phyloP scores from a whole-genome alignment of 2,329 filamentous ascomycete species.

The Xylaria sp. region DNA sequence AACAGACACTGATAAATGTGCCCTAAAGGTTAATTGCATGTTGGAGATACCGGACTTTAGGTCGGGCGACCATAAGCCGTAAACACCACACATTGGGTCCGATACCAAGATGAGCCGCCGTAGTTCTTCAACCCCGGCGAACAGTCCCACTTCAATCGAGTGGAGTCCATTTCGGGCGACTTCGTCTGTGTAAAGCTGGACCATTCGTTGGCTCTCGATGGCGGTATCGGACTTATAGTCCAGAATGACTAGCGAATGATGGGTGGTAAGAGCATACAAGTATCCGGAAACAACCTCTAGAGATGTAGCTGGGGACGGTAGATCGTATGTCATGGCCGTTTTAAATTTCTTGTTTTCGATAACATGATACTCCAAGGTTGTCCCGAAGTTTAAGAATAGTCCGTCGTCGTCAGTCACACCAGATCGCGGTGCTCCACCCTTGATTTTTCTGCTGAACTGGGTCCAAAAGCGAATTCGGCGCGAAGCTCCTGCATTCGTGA shows the following conservation, averaged over 20 bases:
- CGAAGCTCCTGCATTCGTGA: conserved; percentile 33
- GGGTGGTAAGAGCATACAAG: conserved; percentile 57
- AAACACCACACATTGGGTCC: conserved; percentile 53
- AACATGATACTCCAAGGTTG: conserved; percentile 60
- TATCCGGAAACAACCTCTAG: conserved; percentile 55
- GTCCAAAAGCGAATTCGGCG: conserved; percentile 58
- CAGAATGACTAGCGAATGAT: conserved; percentile 62
- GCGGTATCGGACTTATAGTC: conserved; percentile 48
- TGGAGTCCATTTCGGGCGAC: conserved; percentile 51
- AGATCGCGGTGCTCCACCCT: conserved; percentile 58
- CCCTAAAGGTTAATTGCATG: conserved; percentile 57
- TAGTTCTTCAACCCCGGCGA: conserved; percentile 30
- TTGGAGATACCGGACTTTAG: conserved; percentile 48
- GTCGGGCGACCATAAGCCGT: conserved; percentile 58
- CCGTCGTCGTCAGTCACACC: conserved; percentile 60
- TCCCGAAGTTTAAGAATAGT: conserved; percentile 61
- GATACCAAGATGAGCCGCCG: conserved; percentile 54
- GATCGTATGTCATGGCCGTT: conserved; percentile 50
- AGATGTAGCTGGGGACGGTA: conserved; percentile 60
- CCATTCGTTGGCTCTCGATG: conserved; percentile 45
- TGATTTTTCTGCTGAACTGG: conserved; percentile 51
- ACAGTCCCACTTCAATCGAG: conserved; percentile 51
- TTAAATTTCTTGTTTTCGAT: conserved; percentile 62
- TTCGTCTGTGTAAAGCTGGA: conserved; percentile 53
- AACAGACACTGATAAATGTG: conserved; percentile 60